Evolutionary conservation across 2,329 filamentous ascomycete genomes (phyloP).

Genomic region (Microcera coccophila): DNA sequence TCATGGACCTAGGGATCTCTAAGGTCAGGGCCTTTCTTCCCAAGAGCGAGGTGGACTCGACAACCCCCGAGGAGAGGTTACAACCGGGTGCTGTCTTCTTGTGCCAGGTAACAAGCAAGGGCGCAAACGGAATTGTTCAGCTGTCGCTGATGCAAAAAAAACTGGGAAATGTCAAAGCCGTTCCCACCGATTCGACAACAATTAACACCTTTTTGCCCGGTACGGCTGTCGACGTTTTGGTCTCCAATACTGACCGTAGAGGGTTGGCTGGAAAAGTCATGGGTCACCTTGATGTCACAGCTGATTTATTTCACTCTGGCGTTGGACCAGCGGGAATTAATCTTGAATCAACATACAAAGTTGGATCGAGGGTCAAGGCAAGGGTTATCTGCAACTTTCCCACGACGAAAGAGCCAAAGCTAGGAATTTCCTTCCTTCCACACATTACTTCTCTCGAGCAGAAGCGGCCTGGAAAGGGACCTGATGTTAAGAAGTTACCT

Average conservation of each 20-base stretch:
- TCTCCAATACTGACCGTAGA: constrained; percentile 68
- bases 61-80: constrained; percentile 61
- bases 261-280: constrained; percentile 89
- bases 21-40: constrained; percentile 78
- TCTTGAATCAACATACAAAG: constrained; percentile 72
- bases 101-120: constrained; percentile 72
- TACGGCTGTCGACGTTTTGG: constrained; percentile 78
- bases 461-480: constrained; percentile 36
- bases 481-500: constrained; percentile 44
- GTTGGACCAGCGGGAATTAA: constrained; percentile 65
- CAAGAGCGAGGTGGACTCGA: constrained; percentile 71
- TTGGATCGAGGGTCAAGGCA: constrained; percentile 78
- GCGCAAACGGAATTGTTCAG: constrained; percentile 80
- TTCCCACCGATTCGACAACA: constrained; percentile 72
- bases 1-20: constrained; percentile 85
- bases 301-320: constrained; percentile 86
- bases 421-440: constrained; percentile 85
- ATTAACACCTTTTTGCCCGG: constrained; percentile 89
- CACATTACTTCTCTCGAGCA: constrained; percentile 66
- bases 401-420: constrained; percentile 70
- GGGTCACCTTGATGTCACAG: constrained; percentile 85
- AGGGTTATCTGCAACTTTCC: constrained; percentile 88
- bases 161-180: constrained; percentile 62
- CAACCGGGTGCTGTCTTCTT: constrained; percentile 82
- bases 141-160: constrained; percentile 71